Percentiles rank a stretch among this genome's conserved stretches.
phyloP scores from a whole-genome alignment of 768 basidiomycete species.

The Boletus patriciae region DNA sequence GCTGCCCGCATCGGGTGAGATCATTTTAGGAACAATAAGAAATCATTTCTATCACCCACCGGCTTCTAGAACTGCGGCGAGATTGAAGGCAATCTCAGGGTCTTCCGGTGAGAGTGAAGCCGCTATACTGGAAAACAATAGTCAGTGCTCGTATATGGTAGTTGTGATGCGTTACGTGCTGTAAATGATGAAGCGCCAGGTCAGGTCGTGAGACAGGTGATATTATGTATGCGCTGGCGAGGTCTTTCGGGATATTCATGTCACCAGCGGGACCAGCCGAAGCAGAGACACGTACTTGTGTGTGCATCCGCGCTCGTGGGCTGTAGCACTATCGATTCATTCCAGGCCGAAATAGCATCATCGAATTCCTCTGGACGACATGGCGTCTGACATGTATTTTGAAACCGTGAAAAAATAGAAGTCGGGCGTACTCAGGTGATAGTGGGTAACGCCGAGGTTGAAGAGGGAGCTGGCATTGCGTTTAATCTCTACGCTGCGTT shows the following conservation, averaged over 20 bases:
- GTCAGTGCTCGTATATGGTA: slow-evolving; percentile 33
- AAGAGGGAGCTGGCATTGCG: slow-evolving; percentile 79
- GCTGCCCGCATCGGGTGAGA: slow-evolving; percentile 45
- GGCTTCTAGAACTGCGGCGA: slow-evolving; percentile 88
- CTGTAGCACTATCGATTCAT: slow-evolving; percentile 77
- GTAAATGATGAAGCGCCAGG: slow-evolving; percentile 81
- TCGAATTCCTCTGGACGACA: slow-evolving; percentile 74
- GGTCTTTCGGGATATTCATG: slow-evolving; percentile 49
- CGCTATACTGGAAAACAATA: slow-evolving; percentile 62
- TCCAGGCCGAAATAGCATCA: slow-evolving; percentile 83
- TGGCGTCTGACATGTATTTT: slow-evolving; percentile 17
- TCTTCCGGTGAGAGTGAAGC: slow-evolving; percentile 83
- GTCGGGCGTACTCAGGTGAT: slow-evolving; percentile 72
- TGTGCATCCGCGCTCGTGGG: slow-evolving; percentile 85
- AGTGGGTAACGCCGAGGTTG: slow-evolving; percentile 87
- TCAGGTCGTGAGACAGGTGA: slow-evolving; percentile 78
- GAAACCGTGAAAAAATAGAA: slow-evolving; percentile 13
- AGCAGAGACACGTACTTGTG: slow-evolving; percentile 59
- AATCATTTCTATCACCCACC: slow-evolving; percentile 48
- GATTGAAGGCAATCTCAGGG: slow-evolving; percentile 89
- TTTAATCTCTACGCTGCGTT: slow-evolving; percentile 77
- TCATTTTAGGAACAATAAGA: slow-evolving; percentile 39
- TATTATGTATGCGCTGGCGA: slow-evolving; percentile 88
- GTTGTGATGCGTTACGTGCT: slow-evolving; percentile 46
- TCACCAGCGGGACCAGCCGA: slow-evolving; percentile 20